phyloP scores from a whole-genome alignment of 805 yeast genomes.

The Kuraishia floccosa region DNA sequence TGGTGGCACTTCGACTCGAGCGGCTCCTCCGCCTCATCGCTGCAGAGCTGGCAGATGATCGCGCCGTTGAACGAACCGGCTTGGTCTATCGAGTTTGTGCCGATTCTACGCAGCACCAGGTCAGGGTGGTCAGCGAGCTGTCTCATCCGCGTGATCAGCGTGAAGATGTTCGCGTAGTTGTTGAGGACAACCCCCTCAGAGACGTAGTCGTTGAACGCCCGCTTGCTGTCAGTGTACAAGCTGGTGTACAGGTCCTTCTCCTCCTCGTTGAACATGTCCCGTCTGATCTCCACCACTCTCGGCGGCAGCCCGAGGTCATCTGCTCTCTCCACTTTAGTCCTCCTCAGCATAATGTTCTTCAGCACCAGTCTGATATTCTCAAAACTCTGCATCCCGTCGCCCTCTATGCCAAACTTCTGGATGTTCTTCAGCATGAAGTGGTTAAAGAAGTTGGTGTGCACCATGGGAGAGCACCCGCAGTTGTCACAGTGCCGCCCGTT shows the following conservation, averaged over 20 bases:
- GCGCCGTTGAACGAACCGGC: slow-evolving; percentile 25
- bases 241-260: slow-evolving; percentile 89
- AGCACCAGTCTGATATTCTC: slow-evolving; percentile 63
- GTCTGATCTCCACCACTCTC: slow-evolving; percentile 78
- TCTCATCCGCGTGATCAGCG: slow-evolving; percentile 93
- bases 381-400: slow-evolving; percentile 74
- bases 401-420: slow-evolving; percentile 73
- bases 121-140: slow-evolving; percentile 99
- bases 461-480: slow-evolving; percentile 91
- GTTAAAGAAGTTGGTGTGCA: slow-evolving; percentile 90
- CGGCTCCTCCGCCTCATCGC: slow-evolving; percentile 97
- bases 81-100: slow-evolving; percentile 29
- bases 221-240: slow-evolving; percentile 72
- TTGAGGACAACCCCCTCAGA: slow-evolving; percentile 94
- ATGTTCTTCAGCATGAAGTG: slow-evolving; percentile 93
- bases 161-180: slow-evolving; percentile 94
- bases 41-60: slow-evolving; percentile 86
- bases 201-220: slow-evolving; percentile 86
- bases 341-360: slow-evolving; percentile 77
- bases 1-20: slow-evolving; percentile 93
- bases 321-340: slow-evolving; percentile 94
- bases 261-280: slow-evolving; percentile 85
- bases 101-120: slow-evolving; percentile 63
- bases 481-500: slow-evolving; percentile 75
- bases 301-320: slow-evolving; percentile 98